Evolutionary conservation across 2,329 filamentous ascomycete species (phyloP).

Genomic region (Trichoderma brevicompactum): DNA sequence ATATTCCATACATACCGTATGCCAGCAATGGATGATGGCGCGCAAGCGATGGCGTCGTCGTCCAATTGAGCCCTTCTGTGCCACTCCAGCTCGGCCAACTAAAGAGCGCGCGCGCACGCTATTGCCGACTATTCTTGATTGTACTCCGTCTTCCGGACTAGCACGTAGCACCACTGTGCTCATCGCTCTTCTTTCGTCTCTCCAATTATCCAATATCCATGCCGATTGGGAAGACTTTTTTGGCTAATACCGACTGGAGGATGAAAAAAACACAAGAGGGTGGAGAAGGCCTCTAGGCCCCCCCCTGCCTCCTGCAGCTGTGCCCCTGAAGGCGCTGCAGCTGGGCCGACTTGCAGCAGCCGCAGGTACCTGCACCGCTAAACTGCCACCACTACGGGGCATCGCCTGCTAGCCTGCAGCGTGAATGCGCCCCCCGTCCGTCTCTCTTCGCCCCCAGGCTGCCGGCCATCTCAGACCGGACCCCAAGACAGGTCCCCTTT

Average conservation of each 20-base stretch:
- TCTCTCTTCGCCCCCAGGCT: neutral
- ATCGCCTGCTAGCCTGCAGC: slow-evolving; percentile 17
- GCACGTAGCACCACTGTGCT: slow-evolving; percentile 2
- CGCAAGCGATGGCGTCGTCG: too few species aligned
- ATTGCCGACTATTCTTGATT: slow-evolving; percentile 20
- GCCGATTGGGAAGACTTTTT: slow-evolving; percentile 18
- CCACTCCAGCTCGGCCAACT: slow-evolving; percentile 25
- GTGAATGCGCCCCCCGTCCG: slow-evolving; percentile 24
- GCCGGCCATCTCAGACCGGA: slow-evolving; percentile 4
- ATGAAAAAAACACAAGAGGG: slow-evolving; percentile 14
- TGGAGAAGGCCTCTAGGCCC: slow-evolving; percentile 4
- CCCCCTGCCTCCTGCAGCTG: slow-evolving; percentile 17
- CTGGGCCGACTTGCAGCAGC: slow-evolving; percentile 22
- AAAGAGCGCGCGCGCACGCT: slow-evolving; percentile 20
- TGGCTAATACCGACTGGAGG: slow-evolving; percentile 22
- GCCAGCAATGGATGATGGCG: too few species aligned
- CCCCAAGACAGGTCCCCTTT: slow-evolving; percentile 26
- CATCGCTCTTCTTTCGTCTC: slow-evolving; percentile 15
- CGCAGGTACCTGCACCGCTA: slow-evolving; percentile 24
- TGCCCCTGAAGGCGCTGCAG: slow-evolving; percentile 28
- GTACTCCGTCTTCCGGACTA: slow-evolving; percentile 13
- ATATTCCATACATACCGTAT: too few species aligned
- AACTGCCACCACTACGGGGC: slow-evolving; percentile 6
- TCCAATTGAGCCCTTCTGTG: neutral
- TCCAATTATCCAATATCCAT: slow-evolving; percentile 16